Evolutionary conservation across 305 asterid genomes (phyloP).

Genomic region (Withania somnifera): DNA sequence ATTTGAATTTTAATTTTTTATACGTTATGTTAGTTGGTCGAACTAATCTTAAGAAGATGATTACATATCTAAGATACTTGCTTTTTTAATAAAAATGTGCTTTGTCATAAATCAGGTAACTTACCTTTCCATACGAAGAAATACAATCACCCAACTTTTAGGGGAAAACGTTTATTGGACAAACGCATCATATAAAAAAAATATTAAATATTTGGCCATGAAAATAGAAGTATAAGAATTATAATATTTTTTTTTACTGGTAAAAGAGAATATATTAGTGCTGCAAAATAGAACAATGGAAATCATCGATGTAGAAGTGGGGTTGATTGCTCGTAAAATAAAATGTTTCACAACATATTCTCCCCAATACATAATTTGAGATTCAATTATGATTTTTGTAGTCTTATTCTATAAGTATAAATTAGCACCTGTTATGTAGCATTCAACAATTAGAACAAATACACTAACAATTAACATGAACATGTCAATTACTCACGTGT

Average conservation of each 20-base stretch:
- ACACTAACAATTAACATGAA: neutral
- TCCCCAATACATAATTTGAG: neutral
- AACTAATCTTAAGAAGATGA: too few relatives aligned
- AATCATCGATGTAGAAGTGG: neutral
- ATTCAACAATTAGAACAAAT: neutral
- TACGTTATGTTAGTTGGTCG: too few relatives aligned
- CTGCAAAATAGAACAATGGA: neutral
- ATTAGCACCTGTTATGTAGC: neutral
- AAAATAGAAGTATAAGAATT: neutral
- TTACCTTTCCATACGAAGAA: neutral
- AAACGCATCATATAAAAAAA: too few relatives aligned
- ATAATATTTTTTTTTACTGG: neutral
- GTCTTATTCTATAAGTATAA: neutral
- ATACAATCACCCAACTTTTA: neutral
- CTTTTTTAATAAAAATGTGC: too few relatives aligned
- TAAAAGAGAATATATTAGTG: neutral
- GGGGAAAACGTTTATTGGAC: neutral
- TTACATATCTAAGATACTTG: too few relatives aligned
- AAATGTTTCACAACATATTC: neutral
- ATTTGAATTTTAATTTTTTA: too few relatives aligned
- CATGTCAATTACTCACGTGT: neutral
- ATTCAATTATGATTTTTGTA: neutral
- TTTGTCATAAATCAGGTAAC: too few relatives aligned
- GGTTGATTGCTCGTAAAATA: neutral
- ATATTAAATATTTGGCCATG: neutral